These are phyloP conservation scores for Ustilago nuda DNA, from an alignment of 1,284 basidiomycete genomes.

Conservation along the genomic window DNA sequence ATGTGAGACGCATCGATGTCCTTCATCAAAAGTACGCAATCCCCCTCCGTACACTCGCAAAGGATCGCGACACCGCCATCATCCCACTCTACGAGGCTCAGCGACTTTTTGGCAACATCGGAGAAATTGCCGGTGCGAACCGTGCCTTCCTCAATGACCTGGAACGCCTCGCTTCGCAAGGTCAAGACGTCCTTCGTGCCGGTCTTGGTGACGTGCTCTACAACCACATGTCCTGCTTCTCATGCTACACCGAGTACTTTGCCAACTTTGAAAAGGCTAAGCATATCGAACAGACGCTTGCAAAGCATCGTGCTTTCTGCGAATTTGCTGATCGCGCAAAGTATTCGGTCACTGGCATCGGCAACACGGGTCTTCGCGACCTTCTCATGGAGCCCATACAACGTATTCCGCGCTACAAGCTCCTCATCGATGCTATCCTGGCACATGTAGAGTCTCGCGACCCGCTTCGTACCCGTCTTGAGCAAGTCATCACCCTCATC, in stretches of 20 bases:
- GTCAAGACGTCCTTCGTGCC: constrained; percentile 72
- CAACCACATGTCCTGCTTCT: constrained; percentile 75
- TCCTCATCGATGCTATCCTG: constrained; percentile 79
- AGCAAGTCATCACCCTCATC: constrained; percentile 88
- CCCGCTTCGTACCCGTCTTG: constrained; percentile 74
- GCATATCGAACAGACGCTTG: constrained; percentile 84
- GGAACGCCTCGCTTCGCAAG: constrained; percentile 74
- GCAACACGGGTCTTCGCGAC: constrained; percentile 83
- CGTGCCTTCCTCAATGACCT: constrained; percentile 86
- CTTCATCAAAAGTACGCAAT: constrained; percentile 78
- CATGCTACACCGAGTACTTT: constrained; percentile 90
- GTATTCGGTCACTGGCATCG: constrained; percentile 83
- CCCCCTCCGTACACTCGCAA: constrained; percentile 85
- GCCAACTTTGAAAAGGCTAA: constrained; percentile 93
- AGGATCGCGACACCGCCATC: constrained; percentile 84
- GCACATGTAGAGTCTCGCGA: constrained; percentile 56
- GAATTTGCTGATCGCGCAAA: constrained; percentile 82
- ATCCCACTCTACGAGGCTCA: constrained; percentile 90
- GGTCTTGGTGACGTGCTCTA: constrained; percentile 86
- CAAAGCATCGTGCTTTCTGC: constrained; percentile 81
- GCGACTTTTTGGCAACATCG: constrained; percentile 91
- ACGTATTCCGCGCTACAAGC: constrained; percentile 92
- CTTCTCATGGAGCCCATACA: constrained; percentile 99
- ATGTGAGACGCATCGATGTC: constrained; percentile 63
- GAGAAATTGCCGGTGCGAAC: constrained; percentile 86